Base-by-base conservation (phyloP, 2,329 filamentous ascomycete species). In the Capronia epimyces region DNA sequence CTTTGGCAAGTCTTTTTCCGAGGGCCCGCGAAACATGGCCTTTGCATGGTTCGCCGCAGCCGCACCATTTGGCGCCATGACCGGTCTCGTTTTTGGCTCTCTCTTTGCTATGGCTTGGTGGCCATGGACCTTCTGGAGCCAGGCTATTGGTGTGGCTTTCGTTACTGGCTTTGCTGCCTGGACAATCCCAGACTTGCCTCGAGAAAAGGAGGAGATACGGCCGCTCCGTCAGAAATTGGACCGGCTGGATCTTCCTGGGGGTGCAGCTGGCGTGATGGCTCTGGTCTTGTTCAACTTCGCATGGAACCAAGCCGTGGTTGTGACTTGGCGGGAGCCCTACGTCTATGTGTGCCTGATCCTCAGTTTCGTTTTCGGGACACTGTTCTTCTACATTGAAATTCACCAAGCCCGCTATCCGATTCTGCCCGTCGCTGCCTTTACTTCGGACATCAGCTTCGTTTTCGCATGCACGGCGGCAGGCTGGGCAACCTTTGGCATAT, bases 281-380 rank as follows among this genome's bases (percentile, higher is more conserved):
- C 68, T 79, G 48, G 69, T 80, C 2, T 68, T 79, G 16, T 69
- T 80, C 56, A 78, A 80, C 49, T 75, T 80, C 42, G 75, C 76
- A 0, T 76, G 76, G 65, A 81, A 79, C 32, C 75, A 78, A 58
- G 75, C 72, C 2, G 69, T 72, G 0, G 67, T 73, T 2, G 71
- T 72, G 3, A 69, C 71, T 0, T 79, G 76, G 76, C 25, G 16
- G 21, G 62, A 68, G 3, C 64, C 72, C 1, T 78, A 78, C 59
- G 71, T 75, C 13, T 74, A 71, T 55, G 66, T 70, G 0, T 55
- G 71, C 3, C 66, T 77, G 1, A 70, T 75, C 15, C 48, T 78
- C 2, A 74, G 75, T 2, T 39, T 75, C n/a, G 42, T 75, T 1
- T 63, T 76, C 15, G 60, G 76, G n/a, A 60, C 65, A 3, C 63